Evolutionary conservation across 108 stramenopile species (phyloP), one percentile per base, ranked within the genome.

Genomic region (Thalassiosira profunda): DNA sequence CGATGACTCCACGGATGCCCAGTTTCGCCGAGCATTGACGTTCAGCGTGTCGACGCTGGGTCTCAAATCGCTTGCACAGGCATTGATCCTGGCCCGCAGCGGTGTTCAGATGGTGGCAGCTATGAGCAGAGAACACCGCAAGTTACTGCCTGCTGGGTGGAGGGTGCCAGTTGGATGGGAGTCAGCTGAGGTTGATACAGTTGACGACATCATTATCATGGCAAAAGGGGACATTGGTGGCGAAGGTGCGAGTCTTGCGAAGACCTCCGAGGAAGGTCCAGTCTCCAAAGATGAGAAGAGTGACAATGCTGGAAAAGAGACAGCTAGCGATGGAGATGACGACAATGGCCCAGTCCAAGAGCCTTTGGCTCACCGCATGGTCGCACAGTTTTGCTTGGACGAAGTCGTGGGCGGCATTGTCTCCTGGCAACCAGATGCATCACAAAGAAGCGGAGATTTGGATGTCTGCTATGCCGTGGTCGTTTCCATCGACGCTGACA

Each of bases 171-270:
- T 55, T 33, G 74, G 53, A 20, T 80, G 73, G 79, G 73, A 80
- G 44, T 29, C 43, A 44, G 73, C 73, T 20, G 68, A 70, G 1
- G 25, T 70, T 15, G 58, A 57, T 6, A 46, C 33, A 52, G 40
- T 70, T 11, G 79, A 80, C 58, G 79, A 61, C 23, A 56, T 75
- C 34, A 33, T 65, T 11, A 75, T 80, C 40, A 11, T 80, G 49
- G 26, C 79, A 15, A 54, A 64, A 35, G 17, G 24, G 7, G 30
- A 35, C 25, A 48, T 8, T 34, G 15, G 14, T 14, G 47, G 12
- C 1, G 4, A 31, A 4, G 17, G 10, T 38, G n/a, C 18, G n/a
- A 11, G 41, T 20, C 52, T 3, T 28, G 3, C 14, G 24, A 29
- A 29, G 18, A 9, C 5, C 1, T 17, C 57, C 33, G 25, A 56